Conservation (phyloP, 2,329 filamentous ascomycete genomes). For the Decorospora gaudefroyi region DNA sequence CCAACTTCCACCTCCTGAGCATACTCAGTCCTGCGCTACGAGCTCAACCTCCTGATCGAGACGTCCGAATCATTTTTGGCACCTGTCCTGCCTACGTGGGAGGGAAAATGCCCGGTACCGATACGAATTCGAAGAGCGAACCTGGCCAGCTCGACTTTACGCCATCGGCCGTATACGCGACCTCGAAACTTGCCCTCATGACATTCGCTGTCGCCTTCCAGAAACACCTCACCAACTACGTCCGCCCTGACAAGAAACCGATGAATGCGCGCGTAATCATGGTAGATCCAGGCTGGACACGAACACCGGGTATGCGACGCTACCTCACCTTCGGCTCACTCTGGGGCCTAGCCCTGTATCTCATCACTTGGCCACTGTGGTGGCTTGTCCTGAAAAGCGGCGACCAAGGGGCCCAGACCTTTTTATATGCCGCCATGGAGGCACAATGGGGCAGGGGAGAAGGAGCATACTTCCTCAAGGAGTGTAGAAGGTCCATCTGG, state of each 20-base stretch:
- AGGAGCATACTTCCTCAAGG: constrained; percentile 81
- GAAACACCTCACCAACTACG: constrained; percentile 84
- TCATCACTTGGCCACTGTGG: constrained; percentile 76
- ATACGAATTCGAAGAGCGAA: constrained; percentile 60
- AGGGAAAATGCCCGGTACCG: constrained; percentile 66
- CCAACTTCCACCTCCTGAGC: constrained; percentile 91
- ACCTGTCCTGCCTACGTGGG: constrained; percentile 89
- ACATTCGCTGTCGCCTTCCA: constrained; percentile 89
- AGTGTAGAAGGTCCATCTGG: constrained; percentile 77
- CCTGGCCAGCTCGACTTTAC: constrained; percentile 46
- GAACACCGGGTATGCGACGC: constrained; percentile 84
- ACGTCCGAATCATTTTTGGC: constrained; percentile 83
- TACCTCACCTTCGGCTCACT: constrained; percentile 87
- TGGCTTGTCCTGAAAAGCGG: constrained; percentile 90
- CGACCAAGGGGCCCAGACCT: constrained; percentile 80
- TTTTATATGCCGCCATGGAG: constrained; percentile 87
- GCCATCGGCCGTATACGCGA: constrained; percentile 54
- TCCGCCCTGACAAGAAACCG: constrained; percentile 79
- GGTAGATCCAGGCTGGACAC: constrained; percentile 81
- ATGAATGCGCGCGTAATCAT: constrained; percentile 83
- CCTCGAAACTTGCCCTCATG: constrained; percentile 73
- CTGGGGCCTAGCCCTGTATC: constrained; percentile 75
- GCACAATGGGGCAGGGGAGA: constrained; percentile 65
- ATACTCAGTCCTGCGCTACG: constrained; percentile 89
- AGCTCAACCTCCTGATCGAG: constrained; percentile 89